Percentiles rank a stretch among this genome's conserved stretches.
phyloP scores from a whole-genome alignment of 2,329 filamentous ascomycete genomes.

The Lasiodiplodia gonubiensis region DNA sequence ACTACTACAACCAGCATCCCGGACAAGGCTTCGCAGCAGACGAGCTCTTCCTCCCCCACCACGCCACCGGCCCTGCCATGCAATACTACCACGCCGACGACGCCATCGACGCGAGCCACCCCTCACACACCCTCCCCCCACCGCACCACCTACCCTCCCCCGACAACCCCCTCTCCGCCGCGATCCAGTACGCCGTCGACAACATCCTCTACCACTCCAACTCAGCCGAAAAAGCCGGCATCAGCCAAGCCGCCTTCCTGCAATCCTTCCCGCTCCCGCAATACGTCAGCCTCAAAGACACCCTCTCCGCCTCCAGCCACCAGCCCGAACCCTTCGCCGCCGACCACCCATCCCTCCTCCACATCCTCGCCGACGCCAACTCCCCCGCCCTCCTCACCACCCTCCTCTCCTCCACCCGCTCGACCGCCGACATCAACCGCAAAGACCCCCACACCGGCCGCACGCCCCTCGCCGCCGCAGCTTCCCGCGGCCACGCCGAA shows the following conservation, averaged over 20 bases:
- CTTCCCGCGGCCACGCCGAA: too few relatives aligned
- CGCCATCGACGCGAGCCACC: not conserved
- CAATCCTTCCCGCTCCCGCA: not conserved
- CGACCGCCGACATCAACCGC: too few relatives aligned
- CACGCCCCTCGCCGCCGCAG: too few relatives aligned
- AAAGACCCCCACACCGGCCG: too few relatives aligned
- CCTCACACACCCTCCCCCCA: not conserved
- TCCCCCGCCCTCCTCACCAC: too few relatives aligned
- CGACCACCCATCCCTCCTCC: not conserved
- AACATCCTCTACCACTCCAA: slow-evolving; percentile 16
- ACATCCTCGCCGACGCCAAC: too few relatives aligned
- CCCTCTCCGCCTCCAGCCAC: not conserved
- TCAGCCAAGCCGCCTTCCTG: not conserved
- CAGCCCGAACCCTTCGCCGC: not conserved
- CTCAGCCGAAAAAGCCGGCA: not conserved
- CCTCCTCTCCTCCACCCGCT: too few relatives aligned
- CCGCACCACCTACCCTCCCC: not conserved
- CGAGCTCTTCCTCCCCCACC: not conserved
- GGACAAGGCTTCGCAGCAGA: not conserved
- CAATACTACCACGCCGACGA: not conserved
- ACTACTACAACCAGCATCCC: not conserved
- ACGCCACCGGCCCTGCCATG: not conserved
- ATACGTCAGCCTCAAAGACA: not conserved
- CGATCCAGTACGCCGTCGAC: not conserved
- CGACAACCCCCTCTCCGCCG: not conserved